Evolutionary conservation across 2,329 filamentous ascomycete species (phyloP).

Genomic region (Leptographium radiaticola): DNA sequence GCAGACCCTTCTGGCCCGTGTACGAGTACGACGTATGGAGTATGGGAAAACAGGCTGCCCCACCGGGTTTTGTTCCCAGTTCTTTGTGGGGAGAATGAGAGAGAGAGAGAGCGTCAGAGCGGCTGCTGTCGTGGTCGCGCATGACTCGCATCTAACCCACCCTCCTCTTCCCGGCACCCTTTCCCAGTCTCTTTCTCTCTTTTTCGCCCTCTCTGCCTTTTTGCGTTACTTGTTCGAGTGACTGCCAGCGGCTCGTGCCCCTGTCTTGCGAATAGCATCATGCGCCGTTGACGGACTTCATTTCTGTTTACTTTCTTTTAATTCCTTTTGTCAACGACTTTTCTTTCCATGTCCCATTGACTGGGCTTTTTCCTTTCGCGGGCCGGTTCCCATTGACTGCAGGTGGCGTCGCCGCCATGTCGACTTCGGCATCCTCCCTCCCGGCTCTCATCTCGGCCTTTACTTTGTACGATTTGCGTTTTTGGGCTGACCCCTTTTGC

Average conservation of each 20-base stretch:
- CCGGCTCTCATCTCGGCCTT: slow-evolving; percentile 41
- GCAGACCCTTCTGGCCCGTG: too few species aligned
- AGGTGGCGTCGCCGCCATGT: slow-evolving; percentile 27
- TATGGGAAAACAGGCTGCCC: background rate
- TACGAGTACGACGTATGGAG: too few species aligned
- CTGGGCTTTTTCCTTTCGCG: slow-evolving; percentile 25
- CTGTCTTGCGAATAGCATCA: slow-evolving; percentile 12
- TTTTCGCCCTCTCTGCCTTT: background rate
- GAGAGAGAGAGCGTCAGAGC: background rate
- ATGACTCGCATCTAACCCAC: background rate
- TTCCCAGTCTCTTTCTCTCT: background rate
- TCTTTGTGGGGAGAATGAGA: background rate
- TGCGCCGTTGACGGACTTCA: slow-evolving; percentile 5
- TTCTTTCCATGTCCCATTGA: slow-evolving; percentile 28
- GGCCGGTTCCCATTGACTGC: slow-evolving; percentile 14
- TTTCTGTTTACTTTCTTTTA: background rate
- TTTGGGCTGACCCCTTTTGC: background rate
- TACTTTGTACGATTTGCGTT: slow-evolving; percentile 31
- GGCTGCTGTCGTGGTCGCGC: background rate
- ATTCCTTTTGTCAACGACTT: background rate
- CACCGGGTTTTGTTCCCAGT: background rate
- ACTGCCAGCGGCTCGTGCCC: background rate
- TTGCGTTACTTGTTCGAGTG: background rate
- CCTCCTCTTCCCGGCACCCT: background rate
- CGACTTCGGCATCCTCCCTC: slow-evolving; percentile 26